Base-by-base conservation (phyloP, 192 early-diverging fungal genomes). In the Backusella luteola region DNA sequence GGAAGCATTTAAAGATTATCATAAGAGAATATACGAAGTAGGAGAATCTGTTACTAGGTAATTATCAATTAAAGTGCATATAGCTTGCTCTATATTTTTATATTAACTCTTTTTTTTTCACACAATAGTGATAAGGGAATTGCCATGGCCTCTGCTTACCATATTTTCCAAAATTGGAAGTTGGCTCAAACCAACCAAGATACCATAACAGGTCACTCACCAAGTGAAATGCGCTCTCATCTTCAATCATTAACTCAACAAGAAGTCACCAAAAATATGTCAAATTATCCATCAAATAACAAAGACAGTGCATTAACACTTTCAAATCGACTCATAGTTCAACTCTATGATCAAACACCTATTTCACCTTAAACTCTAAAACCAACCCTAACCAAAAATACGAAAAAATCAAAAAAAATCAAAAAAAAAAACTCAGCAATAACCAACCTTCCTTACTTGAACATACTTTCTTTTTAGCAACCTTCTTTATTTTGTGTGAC, bases 81-180 rank as follows among this genome's bases (percentile, higher is more conserved):
- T 26, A 59, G 4, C 11, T 11, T 56, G 9, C 19, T 56, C 19
- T 59, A 59, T 23, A 59, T 26, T 53, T 59, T 9, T 23, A 71
- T 26, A 7, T 42, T 73, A 73, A 38, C 19, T 1, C 26, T 59
- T 63, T 63, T 63, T 29, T 26, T 29, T 26, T 29, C n/a, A 26
- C 21, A 63, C 56, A 63, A 29, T 73, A 81, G 80, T 71, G 80
- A 81, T 67, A 81, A 81, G 41, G 74, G 73, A 34, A 77, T 81
- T 53, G 74, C 71, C 53, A 78, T 81, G 80, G 80, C 80, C 11
- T 74, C 76, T 75, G 80, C 80, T 71, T 81, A 78, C 49, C 76
- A 81, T 41, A 66, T 77, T 23, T 69, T 73, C 59, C 77, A 79
- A 63, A 73, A 79, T 52, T 81, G 80, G 80, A 80, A 69, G 46